Base-by-base conservation (phyloP, 176 grass and related monocot species). In the Hordeum marinum region DNA sequence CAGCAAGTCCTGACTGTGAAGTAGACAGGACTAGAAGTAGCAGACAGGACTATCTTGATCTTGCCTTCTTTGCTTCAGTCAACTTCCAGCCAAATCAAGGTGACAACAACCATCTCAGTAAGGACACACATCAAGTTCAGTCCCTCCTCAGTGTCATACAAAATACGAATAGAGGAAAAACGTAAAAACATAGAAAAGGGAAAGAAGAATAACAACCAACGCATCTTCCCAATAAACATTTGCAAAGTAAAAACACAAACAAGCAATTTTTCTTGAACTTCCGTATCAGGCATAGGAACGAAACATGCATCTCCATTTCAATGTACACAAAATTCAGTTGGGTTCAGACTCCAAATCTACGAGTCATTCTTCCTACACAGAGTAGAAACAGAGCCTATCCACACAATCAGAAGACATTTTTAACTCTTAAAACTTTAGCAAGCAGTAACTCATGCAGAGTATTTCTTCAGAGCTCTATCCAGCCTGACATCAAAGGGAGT, bases 401-500 rank as follows among this genome's bases (percentile, higher is more conserved):
- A 36, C 65, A 63, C 42, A 29, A 23, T 27, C 14, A 55, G 21
- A 43, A 61, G 23, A n/a, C 10, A 31, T 41, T 42, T 72, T 57
- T 57, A 57, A 58, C 50, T 72, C 64, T 70, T 48, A 29, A 8
- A 65, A 40, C 55, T 36, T 34, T 52, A 79, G 78, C 42, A 82
- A 78, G 11, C 40, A 78, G 25, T 34, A 82, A 42, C 17, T 91
- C 57, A 88, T 43, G 61, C 13, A 48, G 71, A 80, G 41, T 62
- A 83, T 68, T 85, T 86, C 55, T 90, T 73, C 61, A 90, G 35
- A 81, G 87, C 87, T 86, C 90, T 92, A 75, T 94, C 92, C 76
- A 94, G 45, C 31, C 68, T 84, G 9, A 94, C 74, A 54, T 85
- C 84, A 70, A 94, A 89, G 58, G 87, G 90, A 82, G 88, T 92